Evolutionary conservation across 306 rosid species (phyloP).

Genomic region (Quercus engelmannii): DNA sequence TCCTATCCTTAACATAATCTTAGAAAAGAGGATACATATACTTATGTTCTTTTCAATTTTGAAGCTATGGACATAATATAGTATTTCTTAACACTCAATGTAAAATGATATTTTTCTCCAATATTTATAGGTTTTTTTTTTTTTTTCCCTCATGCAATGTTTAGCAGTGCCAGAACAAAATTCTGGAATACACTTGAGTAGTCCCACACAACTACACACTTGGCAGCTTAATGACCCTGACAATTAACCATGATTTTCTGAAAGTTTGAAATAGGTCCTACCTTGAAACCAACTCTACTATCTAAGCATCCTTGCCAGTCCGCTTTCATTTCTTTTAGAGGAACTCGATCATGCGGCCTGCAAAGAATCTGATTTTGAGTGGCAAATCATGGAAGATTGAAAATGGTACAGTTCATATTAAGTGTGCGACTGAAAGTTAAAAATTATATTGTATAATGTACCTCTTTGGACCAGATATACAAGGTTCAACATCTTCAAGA

Average conservation of each 20-base stretch:
- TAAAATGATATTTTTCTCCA: background rate
- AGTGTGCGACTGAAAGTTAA: slow-evolving; percentile 11
- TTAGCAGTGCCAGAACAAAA: background rate
- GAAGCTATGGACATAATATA: background rate
- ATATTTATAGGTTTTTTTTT: background rate
- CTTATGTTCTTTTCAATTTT: background rate
- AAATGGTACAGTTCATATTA: background rate
- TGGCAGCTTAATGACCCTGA: background rate
- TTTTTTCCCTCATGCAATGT: background rate
- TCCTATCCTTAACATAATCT: background rate
- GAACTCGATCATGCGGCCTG: slow-evolving; percentile 97
- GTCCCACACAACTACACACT: too few species aligned
- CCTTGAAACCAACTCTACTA: slow-evolving; percentile 96
- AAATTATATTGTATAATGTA: slow-evolving; percentile 14
- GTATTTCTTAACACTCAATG: background rate
- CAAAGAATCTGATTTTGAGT: slow-evolving; percentile 27
- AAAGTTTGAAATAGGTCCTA: slow-evolving; percentile 22
- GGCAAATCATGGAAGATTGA: slow-evolving; percentile 13
- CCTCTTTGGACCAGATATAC: slow-evolving; percentile 98
- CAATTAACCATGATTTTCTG: background rate
- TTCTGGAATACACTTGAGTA: background rate
- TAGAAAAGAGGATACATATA: background rate
- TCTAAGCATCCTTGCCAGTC: slow-evolving; percentile 94
- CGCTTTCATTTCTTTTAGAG: slow-evolving; percentile 86
- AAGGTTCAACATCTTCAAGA: slow-evolving; percentile 83